phyloP scores from a whole-genome alignment of 176 grass and related monocot genomes.

The Otatea glauca region DNA sequence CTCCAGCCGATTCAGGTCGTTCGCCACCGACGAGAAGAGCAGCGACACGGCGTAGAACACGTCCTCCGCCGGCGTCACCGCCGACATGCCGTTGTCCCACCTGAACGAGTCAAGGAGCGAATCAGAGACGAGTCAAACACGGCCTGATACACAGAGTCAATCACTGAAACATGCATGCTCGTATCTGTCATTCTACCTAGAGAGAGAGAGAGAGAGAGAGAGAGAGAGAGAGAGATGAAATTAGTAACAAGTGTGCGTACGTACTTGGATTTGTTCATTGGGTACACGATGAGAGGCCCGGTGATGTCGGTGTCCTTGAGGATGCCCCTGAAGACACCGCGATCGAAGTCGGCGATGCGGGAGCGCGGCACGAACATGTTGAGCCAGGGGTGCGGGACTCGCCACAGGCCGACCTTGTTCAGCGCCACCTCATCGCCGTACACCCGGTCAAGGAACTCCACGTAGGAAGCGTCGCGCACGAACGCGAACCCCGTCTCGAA shows the following conservation, averaged over 20 bases:
- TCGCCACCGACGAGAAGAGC: constrained; percentile 50
- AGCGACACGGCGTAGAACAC: constrained; percentile 78
- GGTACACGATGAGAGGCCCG: constrained; percentile 68
- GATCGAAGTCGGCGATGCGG: constrained; percentile 68
- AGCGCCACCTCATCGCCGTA: constrained; percentile 49
- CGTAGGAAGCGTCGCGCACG: constrained; percentile 55
- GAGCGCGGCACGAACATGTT: constrained; percentile 67
- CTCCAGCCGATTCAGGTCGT: constrained; percentile 50
- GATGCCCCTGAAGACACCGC: constrained; percentile 67
- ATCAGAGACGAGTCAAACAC: neutral
- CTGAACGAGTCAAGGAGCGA: constrained; percentile 22
- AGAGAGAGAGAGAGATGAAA: neutral
- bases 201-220: neutral
- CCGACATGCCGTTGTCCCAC: constrained; percentile 76
- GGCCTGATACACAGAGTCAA: neutral
- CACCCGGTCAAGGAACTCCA: constrained; percentile 72
- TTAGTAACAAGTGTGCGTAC: neutral
- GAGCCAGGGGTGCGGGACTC: constrained; percentile 80
- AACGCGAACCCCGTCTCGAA: constrained; percentile 58
- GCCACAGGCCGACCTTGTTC: constrained; percentile 57
- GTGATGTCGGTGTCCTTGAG: constrained; percentile 54
- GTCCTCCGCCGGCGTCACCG: constrained; percentile 69
- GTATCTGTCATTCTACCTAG: neutral
- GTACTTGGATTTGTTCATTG: constrained; percentile 74
- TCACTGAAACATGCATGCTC: neutral